These are phyloP conservation scores for Trichoderma virens DNA, from an alignment of 495 filamentous ascomycete genomes.

Conservation along the genomic window DNA sequence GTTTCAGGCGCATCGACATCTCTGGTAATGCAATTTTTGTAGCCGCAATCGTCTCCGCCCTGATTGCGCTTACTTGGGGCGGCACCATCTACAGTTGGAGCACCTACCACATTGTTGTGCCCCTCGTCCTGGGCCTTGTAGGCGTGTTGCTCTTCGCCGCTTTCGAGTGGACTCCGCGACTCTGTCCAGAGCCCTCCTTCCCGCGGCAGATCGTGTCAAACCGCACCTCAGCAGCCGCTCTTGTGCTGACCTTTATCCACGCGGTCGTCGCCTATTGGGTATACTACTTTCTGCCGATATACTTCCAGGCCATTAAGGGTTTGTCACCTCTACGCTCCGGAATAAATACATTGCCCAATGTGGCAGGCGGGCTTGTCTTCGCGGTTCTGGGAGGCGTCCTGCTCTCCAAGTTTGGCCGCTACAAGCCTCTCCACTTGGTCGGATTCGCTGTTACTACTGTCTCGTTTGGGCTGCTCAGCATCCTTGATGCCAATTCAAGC, in stretches of 20 bases:
- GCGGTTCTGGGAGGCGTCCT: constrained; percentile 25
- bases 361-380: constrained; percentile 24
- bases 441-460: constrained; percentile 32
- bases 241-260: constrained; percentile 19
- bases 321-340: constrained; percentile 27
- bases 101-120: constrained; percentile 22
- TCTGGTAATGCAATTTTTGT: constrained; percentile 26
- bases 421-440: constrained; percentile 36
- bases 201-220: constrained; percentile 23
- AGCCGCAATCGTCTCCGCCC: constrained; percentile 20
- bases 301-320: constrained; percentile 36
- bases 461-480: constrained; percentile 35
- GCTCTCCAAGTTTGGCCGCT: constrained; percentile 34
- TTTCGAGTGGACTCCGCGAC: constrained; percentile 15
- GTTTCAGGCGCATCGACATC: constrained; percentile 21
- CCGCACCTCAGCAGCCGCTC: constrained; percentile 20
- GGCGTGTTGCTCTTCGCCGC: constrained; percentile 19
- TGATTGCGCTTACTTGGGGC: constrained; percentile 24
- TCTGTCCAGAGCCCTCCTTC: constrained; percentile 22
- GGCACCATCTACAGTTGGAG: constrained; percentile 22
- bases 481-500: constrained; percentile 26
- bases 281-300: constrained; percentile 41
- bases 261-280: constrained; percentile 25
- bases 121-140: constrained; percentile 20
- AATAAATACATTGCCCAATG: constrained; percentile 30